Conservation (phyloP, 495 filamentous ascomycete species). For the Penicillium robsamsonii region DNA sequence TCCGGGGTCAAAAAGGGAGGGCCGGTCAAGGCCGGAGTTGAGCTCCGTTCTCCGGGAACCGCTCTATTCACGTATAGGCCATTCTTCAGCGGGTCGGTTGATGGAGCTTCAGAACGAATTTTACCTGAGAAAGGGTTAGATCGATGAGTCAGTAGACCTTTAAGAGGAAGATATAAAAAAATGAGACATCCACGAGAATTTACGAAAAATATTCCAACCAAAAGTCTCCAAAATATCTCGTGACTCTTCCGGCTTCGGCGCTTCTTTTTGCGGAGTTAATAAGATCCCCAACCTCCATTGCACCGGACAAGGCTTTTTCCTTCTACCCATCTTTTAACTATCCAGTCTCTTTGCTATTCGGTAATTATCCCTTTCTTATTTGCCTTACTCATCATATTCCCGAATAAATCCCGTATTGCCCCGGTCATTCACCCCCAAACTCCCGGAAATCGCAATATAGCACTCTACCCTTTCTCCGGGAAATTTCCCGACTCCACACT, state of each 20-base stretch:
- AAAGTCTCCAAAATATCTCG: constrained; percentile 18
- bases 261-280: constrained; percentile 25
- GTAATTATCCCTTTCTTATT: constrained; percentile 21
- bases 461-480: constrained; percentile 6
- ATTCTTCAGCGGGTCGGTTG: constrained; percentile 20
- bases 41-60: constrained; percentile 26
- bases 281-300: constrained; percentile 7
- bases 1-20: constrained; percentile 8
- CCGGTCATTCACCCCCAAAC: constrained; percentile 18
- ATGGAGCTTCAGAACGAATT: constrained; percentile 6
- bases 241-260: constrained; percentile 42
- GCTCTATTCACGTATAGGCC: constrained; percentile 6
- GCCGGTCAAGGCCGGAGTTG: constrained; percentile 23
- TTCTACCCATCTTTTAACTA: constrained; percentile 13
- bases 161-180: constrained; percentile 3
- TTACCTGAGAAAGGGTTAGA: constrained; percentile 8
- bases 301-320: constrained; percentile 39
- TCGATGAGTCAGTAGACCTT: constrained; percentile 8
- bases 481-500: constrained; percentile 19
- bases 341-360: constrained; percentile 11
- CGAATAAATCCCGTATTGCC: constrained; percentile 30
- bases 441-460: constrained; percentile 10
- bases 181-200: not conserved
- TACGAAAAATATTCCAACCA: not conserved
- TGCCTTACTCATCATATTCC: constrained; percentile 9